Percentiles rank a stretch among this genome's conserved stretches.
These are phyloP conservation scores for Podaxis carcinomalis DNA, from an alignment of 768 basidiomycete species.

Conservation along the genomic window DNA sequence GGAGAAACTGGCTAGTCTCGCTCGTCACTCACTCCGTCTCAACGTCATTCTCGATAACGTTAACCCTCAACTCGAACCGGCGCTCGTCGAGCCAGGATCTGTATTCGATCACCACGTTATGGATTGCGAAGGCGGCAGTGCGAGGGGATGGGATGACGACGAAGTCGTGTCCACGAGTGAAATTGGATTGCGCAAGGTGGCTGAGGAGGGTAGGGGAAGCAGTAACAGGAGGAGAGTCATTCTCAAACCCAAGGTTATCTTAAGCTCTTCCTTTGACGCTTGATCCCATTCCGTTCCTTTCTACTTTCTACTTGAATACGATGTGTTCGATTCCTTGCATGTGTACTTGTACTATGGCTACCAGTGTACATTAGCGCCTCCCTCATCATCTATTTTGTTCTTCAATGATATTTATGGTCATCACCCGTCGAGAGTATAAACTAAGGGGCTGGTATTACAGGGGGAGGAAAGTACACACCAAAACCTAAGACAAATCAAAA, in stretches of 20 bases:
- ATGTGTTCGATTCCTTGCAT: background rate
- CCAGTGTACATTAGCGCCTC: background rate
- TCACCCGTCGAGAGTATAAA: background rate
- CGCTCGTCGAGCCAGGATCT: conserved; percentile 21
- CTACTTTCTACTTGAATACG: background rate
- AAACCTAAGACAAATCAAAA: conserved; percentile 81
- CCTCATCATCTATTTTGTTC: background rate
- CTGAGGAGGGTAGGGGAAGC: background rate
- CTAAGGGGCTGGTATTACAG: background rate
- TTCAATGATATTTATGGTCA: background rate
- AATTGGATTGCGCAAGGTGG: conserved; percentile 22
- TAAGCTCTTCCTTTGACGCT: conserved; percentile 7
- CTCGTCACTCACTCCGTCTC: conserved; percentile 24
- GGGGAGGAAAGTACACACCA: background rate
- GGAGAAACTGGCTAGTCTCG: conserved; percentile 21
- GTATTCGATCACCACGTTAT: conserved; percentile 24
- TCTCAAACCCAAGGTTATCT: conserved; percentile 16
- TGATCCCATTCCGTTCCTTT: background rate
- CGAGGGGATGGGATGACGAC: background rate
- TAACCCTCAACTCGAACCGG: conserved; percentile 23
- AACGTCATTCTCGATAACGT: conserved; percentile 14
- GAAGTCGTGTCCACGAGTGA: conserved; percentile 29
- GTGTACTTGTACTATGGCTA: background rate
- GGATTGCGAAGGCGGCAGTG: conserved; percentile 22
- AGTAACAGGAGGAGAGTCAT: conserved; percentile 7